phyloP scores from a whole-genome alignment of 768 basidiomycete genomes.

The Lentinula edodes region DNA sequence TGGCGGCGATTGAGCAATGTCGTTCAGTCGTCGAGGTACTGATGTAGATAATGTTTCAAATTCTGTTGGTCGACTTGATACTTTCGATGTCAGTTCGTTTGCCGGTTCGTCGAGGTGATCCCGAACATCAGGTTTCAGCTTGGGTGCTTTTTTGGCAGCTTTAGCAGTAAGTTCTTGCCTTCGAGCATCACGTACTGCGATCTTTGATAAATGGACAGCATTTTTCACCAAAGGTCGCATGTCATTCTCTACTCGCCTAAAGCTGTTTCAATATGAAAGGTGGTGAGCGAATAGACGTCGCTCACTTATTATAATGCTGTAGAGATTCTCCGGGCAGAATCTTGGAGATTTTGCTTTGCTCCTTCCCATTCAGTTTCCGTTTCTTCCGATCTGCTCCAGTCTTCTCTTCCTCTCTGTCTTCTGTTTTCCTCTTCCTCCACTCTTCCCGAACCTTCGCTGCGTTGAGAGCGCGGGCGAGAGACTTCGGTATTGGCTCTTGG shows the following conservation, averaged over 20 bases:
- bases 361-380: conserved; percentile 12
- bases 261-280: not conserved
- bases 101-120: conserved; percentile 12
- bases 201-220: conserved; percentile 54
- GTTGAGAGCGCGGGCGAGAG: conserved; percentile 58
- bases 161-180: conserved; percentile 26
- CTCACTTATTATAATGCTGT: conserved; percentile 71
- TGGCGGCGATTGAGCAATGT: conserved; percentile 66
- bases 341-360: conserved; percentile 20
- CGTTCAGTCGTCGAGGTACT: conserved; percentile 62
- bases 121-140: conserved; percentile 13
- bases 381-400: conserved; percentile 11
- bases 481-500: conserved; percentile 67
- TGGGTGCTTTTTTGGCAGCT: not conserved
- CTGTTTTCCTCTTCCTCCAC: conserved; percentile 38
- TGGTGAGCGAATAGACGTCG: conserved; percentile 1
- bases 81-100: conserved; percentile 17
- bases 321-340: conserved; percentile 70
- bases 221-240: conserved; percentile 60
- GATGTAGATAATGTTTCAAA: conserved; percentile 47
- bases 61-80: conserved; percentile 33
- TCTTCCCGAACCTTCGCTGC: conserved; percentile 53
- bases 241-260: conserved; percentile 67
- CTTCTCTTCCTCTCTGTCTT: conserved; percentile 21
- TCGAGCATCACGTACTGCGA: conserved; percentile 38